A percentile compares a stretch with the other conserved stretches of the same genome.
phyloP scores from a whole-genome alignment of 2,329 filamentous ascomycete genomes.

The Aspergillus pseudonomiae region DNA sequence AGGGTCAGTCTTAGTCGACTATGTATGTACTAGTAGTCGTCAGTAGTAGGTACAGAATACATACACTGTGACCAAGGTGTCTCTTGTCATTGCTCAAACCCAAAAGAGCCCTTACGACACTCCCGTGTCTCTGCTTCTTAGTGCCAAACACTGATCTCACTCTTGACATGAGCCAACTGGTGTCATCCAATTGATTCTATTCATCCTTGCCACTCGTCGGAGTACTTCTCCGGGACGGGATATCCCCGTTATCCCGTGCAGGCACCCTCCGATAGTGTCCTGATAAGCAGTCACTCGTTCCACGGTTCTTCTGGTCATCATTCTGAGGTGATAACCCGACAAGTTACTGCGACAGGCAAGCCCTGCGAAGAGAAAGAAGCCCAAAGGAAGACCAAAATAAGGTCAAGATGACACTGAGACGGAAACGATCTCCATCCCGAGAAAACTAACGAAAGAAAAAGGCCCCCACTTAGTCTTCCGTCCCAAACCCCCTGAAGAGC shows the following conservation, averaged over 20 bases:
- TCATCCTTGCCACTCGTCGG: neutral
- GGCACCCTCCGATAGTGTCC: neutral
- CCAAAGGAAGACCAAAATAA: neutral
- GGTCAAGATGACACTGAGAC: neutral
- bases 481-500: neutral
- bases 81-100: neutral
- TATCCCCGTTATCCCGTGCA: neutral
- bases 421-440: slow-evolving; percentile 1
- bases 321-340: neutral
- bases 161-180: neutral
- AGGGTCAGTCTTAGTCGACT: neutral
- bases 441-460: slow-evolving; percentile 2
- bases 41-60: neutral
- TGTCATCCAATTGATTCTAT: neutral
- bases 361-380: slow-evolving; percentile 1
- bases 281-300: neutral
- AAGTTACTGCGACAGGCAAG: neutral
- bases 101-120: neutral
- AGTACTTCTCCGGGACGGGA: neutral
- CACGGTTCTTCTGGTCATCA: neutral
- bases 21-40: neutral
- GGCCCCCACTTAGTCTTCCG: slow-evolving; percentile 1
- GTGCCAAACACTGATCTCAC: neutral
- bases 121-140: neutral
- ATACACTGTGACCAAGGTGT: neutral